Percentiles rank a stretch among this genome's conserved stretches.
Evolutionary conservation across 2,329 filamentous ascomycete species (phyloP).

Genomic region (Cladosporium sp.): DNA sequence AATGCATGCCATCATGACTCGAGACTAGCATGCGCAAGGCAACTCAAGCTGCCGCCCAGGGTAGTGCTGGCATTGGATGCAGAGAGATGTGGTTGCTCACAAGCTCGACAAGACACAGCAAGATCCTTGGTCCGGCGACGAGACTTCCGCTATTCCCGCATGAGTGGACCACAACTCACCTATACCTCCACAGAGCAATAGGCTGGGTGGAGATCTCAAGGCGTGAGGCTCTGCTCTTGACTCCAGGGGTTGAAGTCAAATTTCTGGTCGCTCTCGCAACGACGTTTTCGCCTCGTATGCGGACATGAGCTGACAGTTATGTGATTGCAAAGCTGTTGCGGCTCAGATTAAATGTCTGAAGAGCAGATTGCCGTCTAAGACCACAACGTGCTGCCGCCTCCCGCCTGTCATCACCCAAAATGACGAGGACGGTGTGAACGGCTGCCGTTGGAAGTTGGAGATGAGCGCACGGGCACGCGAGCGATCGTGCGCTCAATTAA

Average conservation of each 20-base stretch:
- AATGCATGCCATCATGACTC: neutral
- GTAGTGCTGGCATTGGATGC: neutral
- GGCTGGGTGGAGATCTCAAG: neutral
- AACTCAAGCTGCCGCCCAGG: too few species aligned
- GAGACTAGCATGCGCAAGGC: neutral
- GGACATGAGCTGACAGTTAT: constrained; percentile 7
- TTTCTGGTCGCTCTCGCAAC: constrained; percentile 8
- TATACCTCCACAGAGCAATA: neutral
- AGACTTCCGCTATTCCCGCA: neutral
- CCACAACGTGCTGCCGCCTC: constrained; percentile 1
- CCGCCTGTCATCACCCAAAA: constrained; percentile 9
- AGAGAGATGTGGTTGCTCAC: neutral
- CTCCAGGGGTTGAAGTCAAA: constrained; percentile 1
- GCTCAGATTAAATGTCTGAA: neutral
- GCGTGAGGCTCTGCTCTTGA: neutral
- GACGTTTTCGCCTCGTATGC: neutral
- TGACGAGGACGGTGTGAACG: constrained; percentile 2
- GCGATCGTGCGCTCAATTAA: constrained; percentile 7
- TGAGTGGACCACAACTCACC: too few species aligned
- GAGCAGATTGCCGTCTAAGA: constrained; percentile 10
- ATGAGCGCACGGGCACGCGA: neutral
- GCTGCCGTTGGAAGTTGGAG: neutral
- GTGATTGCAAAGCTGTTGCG: constrained; percentile 10
- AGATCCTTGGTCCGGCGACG: constrained; percentile 3
- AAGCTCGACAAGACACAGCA: neutral